Evolutionary conservation across 2,329 filamentous ascomycete genomes (phyloP).

Genomic region (Penicillium sp.): DNA sequence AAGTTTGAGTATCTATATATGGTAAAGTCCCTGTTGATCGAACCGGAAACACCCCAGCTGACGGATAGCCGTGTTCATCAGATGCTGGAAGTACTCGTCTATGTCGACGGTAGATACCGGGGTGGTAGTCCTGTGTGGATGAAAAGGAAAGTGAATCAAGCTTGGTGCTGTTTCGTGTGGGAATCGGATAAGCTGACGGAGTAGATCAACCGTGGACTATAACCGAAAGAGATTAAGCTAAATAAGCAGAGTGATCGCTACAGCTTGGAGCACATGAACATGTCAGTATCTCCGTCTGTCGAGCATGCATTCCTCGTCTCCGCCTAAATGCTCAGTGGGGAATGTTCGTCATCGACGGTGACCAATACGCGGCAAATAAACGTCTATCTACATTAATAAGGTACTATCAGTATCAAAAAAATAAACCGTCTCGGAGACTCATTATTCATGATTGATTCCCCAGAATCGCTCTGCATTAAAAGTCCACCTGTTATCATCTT

Average conservation of each 20-base stretch:
- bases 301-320: background rate
- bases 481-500: conserved; percentile 57
- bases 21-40: background rate
- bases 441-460: conserved; percentile 51
- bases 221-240: no score
- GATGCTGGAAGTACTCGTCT: no score
- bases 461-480: conserved; percentile 73
- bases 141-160: no score
- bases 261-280: no score
- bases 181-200: no score
- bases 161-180: no score
- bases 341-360: no score
- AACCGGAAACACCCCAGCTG: background rate
- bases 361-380: background rate
- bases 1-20: background rate
- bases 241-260: no score
- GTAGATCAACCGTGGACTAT: no score
- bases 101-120: no score
- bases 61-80: background rate
- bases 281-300: background rate
- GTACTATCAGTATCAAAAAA: background rate
- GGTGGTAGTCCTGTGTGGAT: no score
- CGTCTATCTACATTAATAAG: conserved; percentile 2
- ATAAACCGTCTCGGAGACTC: background rate
- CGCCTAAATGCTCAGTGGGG: background rate